Conservation (phyloP, 139 green algal species). For the Choricystis sp. region DNA sequence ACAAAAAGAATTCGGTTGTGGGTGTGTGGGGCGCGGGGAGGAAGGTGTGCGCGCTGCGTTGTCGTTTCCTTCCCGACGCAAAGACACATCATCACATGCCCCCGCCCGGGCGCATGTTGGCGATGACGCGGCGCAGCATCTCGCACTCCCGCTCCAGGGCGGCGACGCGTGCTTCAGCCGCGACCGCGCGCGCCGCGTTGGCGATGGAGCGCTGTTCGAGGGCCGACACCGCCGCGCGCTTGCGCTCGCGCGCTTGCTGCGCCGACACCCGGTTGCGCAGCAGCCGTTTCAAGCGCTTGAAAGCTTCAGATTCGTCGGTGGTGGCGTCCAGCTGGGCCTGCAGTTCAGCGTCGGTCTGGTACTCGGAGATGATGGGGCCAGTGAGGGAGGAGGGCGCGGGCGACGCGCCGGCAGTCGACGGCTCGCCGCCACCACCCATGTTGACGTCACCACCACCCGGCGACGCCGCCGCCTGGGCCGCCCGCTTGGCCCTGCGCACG, state of each 20-base stretch:
- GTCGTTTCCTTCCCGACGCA: neutral
- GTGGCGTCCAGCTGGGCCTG: neutral
- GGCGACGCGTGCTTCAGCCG: slow-evolving; percentile 14
- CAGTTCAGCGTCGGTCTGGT: neutral
- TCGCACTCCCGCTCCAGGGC: slow-evolving; percentile 24
- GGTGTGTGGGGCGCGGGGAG: neutral
- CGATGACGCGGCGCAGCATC: slow-evolving; percentile 28
- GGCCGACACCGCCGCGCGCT: slow-evolving; percentile 53
- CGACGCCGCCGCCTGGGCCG: too few species aligned
- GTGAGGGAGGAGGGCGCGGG: too few species aligned
- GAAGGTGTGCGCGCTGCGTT: neutral
- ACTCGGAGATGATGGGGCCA: too few species aligned
- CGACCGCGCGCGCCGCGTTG: slow-evolving; percentile 5
- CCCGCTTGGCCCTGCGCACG: too few species aligned
- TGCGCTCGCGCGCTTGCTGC: slow-evolving; percentile 70
- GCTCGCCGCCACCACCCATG: too few species aligned
- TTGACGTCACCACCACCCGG: too few species aligned
- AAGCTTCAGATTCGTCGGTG: neutral
- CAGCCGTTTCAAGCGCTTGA: slow-evolving; percentile 20
- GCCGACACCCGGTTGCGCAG: slow-evolving; percentile 68
- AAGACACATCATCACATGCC: too few species aligned
- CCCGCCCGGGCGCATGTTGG: slow-evolving; percentile 7
- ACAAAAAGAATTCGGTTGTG: neutral
- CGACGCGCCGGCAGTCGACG: neutral
- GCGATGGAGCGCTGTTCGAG: slow-evolving; percentile 35